phyloP scores from a whole-genome alignment of 257 asterid genomes.

The Buddleja alternifolia region DNA sequence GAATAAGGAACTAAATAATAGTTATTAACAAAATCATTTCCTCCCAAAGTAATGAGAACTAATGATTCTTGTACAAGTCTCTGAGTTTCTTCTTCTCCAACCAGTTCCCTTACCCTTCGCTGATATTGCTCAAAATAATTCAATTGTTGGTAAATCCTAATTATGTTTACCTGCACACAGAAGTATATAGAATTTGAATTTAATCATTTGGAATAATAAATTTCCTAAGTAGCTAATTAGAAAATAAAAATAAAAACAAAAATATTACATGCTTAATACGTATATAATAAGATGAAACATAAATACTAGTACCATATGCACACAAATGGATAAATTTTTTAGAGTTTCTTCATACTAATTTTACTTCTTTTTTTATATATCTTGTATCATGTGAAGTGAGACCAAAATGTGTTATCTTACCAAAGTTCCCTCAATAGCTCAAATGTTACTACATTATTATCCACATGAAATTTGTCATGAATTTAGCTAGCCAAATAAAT shows the following conservation, averaged over 20 bases:
- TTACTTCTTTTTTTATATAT: too few relatives aligned
- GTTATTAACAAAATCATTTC: conserved; percentile 63
- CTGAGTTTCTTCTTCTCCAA: conserved; percentile 41
- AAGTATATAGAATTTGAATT: neutral
- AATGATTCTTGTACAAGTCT: conserved; percentile 43
- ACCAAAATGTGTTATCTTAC: too few relatives aligned
- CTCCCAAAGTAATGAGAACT: conserved; percentile 53
- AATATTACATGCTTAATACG: neutral
- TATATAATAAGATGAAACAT: too few relatives aligned
- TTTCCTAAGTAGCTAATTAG: neutral
- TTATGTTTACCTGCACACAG: conserved; percentile 45
- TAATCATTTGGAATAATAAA: neutral
- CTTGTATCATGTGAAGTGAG: too few relatives aligned
- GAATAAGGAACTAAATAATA: conserved; percentile 55
- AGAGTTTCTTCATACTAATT: too few relatives aligned
- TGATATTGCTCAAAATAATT: conserved; percentile 47
- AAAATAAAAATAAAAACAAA: neutral
- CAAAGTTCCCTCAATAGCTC: too few relatives aligned
- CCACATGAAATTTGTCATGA: too few relatives aligned
- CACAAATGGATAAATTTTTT: too few relatives aligned
- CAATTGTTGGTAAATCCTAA: conserved; percentile 45
- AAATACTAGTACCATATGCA: too few relatives aligned
- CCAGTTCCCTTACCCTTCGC: conserved; percentile 31
- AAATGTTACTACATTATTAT: too few relatives aligned
- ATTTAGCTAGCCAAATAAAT: too few relatives aligned